Evolutionary conservation across 1,284 basidiomycete species (phyloP), one percentile per base, ranked within the genome.

Genomic region (Trametes polyzona): DNA sequence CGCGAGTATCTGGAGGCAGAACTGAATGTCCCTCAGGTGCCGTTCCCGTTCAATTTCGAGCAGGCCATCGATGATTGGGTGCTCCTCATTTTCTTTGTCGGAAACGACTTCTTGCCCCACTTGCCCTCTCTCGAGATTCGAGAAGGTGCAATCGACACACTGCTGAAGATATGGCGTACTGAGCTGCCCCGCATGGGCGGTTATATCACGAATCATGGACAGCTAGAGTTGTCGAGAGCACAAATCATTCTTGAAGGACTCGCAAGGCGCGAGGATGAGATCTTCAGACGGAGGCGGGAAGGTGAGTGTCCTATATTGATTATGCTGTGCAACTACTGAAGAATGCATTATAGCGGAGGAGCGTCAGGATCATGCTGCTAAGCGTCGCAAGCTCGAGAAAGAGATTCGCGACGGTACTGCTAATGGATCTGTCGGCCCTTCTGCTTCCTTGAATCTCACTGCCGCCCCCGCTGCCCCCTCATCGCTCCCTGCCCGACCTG

Each of bases 11-110:
- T 99, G 66, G 92, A 96, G 74, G 87, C 95, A 70, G 97, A 99
- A 73, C 88, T 99, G 67, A 87, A 93, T 74, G 81, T 97, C 23
- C 81, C 91, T 11, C 78, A 84, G 57, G 75, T 83, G 14, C 79
- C 89, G 0, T 97, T 98, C 76, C 86, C 88, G n/a, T 99, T 96
- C 81, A 88, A 95, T 69, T 80, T 97, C 71, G 97, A 99, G 75
- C 88, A 92, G 73, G 96, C 97, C 33, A 94, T 99, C 74, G 97
- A 99, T 82, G 97, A 99, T 74, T 99, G 97, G 96, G 94, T 99
- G 67, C 88, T 99, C 71, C 82, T 99, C 69, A 98, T 98, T 69
- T 98, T 99, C 85, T 98, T 99, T 74, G 96, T 99, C 70, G 97
- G 97, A 67, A 99, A 99, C 80, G 97, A 99, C 78, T 99, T 99